A percentile compares a stretch with the other conserved stretches of the same genome.
These are phyloP conservation scores for Vickermania ingenoplastis DNA, from an alignment of 208 protist species.

Conservation along the genomic window DNA sequence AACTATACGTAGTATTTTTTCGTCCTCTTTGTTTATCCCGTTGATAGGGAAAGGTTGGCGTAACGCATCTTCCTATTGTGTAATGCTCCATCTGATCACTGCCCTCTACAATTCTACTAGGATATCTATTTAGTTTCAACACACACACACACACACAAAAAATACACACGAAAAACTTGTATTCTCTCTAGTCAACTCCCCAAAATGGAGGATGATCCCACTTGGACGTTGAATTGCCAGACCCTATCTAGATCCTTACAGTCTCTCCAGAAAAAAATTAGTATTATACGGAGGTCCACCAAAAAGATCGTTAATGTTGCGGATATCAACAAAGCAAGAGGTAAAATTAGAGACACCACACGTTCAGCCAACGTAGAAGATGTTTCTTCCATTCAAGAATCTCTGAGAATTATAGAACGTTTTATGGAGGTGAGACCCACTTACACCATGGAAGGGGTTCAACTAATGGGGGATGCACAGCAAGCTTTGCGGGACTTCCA, in stretches of 20 bases:
- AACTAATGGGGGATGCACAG: constrained; percentile 70
- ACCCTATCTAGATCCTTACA: constrained; percentile 43
- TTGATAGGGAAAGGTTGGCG: too few relatives aligned
- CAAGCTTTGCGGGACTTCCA: constrained; percentile 55
- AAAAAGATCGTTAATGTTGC: constrained; percentile 53
- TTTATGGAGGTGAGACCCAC: constrained; percentile 62
- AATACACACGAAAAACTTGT: too few relatives aligned
- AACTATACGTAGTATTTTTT: too few relatives aligned
- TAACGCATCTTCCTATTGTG: too few relatives aligned
- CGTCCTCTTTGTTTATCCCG: too few relatives aligned
- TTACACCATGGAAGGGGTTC: constrained; percentile 46
- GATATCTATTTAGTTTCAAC: too few relatives aligned
- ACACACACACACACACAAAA: too few relatives aligned
- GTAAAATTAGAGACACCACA: constrained; percentile 56
- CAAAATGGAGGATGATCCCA: constrained; percentile 43
- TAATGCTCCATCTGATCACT: too few relatives aligned
- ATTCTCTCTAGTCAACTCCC: too few relatives aligned
- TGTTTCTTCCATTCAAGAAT: constrained; percentile 61
- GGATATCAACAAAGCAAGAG: constrained; percentile 66
- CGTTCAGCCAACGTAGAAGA: constrained; percentile 43
- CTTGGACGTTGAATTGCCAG: constrained; percentile 65
- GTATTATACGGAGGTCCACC: constrained; percentile 55
- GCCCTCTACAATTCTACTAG: too few relatives aligned
- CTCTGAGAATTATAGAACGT: constrained; percentile 54
- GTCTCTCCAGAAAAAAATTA: constrained; percentile 48